Evolutionary conservation across 148 eudicot species (phyloP), one percentile per base, ranked within the genome.

Genomic region (Amaranthus cruentus): DNA sequence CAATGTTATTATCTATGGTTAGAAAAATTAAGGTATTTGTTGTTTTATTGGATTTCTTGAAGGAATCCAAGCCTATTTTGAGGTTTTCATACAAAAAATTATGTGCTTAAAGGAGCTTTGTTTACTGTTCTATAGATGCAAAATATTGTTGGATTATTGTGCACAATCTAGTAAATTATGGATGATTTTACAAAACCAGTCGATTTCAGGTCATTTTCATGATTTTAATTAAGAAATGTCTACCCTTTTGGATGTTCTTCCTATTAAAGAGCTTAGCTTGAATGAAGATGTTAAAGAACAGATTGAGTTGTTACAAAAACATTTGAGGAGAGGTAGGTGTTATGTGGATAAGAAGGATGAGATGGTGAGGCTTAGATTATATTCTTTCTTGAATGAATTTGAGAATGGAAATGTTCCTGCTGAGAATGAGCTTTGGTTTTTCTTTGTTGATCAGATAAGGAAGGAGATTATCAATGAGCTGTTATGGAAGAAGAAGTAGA

Each of bases 51-150:
- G 98, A 91, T 46, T 80, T 61, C 56, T 44, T 93, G 63, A 74
- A 79, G 69, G 92, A 89, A 8, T 79, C 68, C 38, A 43, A 70
- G 47, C 47, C 55, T 6, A 70, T 62, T 77, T 55, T 74, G 55
- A 71, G 68, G 38, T 69, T 68, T 28, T 84, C 84, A 4, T 77
- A 79, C 52, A 88, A 97, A 2, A 81, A 38, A 67, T 76, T 15
- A 71, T 93, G 14, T 93, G 98, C 83, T 86, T 91, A 21, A 88
- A 87, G 66, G 98, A 93, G 86, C 76, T 93, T 72, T 89, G 91
- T 81, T 73, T 93, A 51, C 65, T 89, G 79, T 78, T 93, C 66
- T 83, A 88, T 78, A 83, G 95, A 70, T 91, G 89, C 15, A 91
- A 91, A 75, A 84, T 93, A 46, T 72, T 93, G 65, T 84, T 93